Conservation (phyloP, 2,329 filamentous ascomycete species). For the Fusarium miscanthi region DNA sequence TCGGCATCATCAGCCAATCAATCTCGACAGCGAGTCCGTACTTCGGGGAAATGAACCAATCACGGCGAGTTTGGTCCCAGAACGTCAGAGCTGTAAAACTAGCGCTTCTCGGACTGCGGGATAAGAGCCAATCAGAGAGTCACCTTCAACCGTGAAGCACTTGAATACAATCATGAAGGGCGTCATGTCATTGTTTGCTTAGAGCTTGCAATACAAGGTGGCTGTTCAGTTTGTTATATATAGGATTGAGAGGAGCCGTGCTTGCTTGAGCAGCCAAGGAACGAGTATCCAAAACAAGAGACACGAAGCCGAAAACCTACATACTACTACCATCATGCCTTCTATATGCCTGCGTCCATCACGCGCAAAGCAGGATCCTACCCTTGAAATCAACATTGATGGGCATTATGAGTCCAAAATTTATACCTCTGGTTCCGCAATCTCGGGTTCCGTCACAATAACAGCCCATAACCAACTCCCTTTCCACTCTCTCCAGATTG, state of each 20-base stretch:
- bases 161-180: not conserved
- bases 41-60: not conserved
- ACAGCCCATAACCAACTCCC: not conserved
- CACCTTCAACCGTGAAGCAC: accelerated
- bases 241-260: not conserved
- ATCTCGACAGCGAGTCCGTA: accelerated
- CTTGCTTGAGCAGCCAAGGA: not conserved
- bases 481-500: not conserved
- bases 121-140: not conserved
- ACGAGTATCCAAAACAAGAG: not conserved
- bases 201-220: too few species aligned
- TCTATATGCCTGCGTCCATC: not conserved
- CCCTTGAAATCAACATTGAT: not conserved
- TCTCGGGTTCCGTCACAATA: not conserved
- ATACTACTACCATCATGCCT: not conserved
- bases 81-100: not conserved
- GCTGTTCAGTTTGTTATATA: not conserved
- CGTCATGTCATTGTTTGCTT: not conserved
- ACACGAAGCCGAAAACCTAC: accelerated
- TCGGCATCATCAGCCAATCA: not conserved
- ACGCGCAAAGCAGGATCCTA: not conserved
- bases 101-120: not conserved
- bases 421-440: not conserved
- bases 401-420: not conserved
- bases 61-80: accelerated